A percentile compares a stretch with the other conserved stretches of the same genome.
Conservation (phyloP, 768 basidiomycete genomes). For the Mrakia gelida region DNA sequence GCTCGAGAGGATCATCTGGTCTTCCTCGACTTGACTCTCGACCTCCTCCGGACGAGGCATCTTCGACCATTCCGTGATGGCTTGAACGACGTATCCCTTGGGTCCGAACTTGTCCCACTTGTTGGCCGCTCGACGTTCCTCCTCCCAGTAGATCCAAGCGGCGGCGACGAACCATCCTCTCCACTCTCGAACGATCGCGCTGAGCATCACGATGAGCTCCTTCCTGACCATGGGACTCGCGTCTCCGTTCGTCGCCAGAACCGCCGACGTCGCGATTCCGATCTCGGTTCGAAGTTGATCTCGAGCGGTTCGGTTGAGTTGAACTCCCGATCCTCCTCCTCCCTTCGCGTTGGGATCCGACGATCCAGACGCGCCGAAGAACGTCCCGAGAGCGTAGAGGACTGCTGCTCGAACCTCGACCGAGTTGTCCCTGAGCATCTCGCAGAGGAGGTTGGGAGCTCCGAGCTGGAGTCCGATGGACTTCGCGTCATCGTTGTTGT, state of each 20-base stretch:
- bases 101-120: constrained; percentile 33
- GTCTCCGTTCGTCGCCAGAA: constrained; percentile 84
- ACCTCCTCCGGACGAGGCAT: constrained; percentile 50
- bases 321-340: constrained; percentile 80
- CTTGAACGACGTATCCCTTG: constrained; percentile 68
- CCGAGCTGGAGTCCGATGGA: constrained; percentile 43
- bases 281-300: constrained; percentile 64
- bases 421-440: constrained; percentile 68
- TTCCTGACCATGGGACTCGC: constrained; percentile 95
- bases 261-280: constrained; percentile 80
- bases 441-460: constrained; percentile 31
- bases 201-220: constrained; percentile 84
- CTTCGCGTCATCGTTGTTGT: constrained; percentile 79
- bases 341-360: constrained; percentile 62
- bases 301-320: constrained; percentile 49
- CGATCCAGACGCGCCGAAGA: constrained; percentile 83
- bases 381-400: constrained; percentile 84
- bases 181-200: constrained; percentile 93
- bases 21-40: constrained; percentile 57
- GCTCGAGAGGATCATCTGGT: constrained; percentile 76
- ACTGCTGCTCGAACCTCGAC: constrained; percentile 90
- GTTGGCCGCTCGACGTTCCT: constrained; percentile 50
- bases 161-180: constrained; percentile 92
- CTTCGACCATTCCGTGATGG: constrained; percentile 68
- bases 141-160: constrained; percentile 95